phyloP scores from a whole-genome alignment of 1,139 yeast genomes.

The Ashbya aceris region DNA sequence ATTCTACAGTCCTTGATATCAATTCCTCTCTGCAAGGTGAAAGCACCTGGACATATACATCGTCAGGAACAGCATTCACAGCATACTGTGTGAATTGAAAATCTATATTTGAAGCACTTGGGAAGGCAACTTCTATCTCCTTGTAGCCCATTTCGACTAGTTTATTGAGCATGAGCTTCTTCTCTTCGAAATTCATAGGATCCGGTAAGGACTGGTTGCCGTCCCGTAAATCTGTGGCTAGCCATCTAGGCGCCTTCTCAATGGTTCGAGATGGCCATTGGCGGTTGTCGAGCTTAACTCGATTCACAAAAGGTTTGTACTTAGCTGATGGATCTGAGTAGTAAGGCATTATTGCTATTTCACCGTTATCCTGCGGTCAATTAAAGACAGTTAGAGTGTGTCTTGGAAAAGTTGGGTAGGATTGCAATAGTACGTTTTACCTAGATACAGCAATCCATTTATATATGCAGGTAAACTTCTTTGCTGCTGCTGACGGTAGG shows the following conservation, averaged over 20 bases:
- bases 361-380: too few species aligned
- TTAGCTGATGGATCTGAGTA: slow-evolving; percentile 62
- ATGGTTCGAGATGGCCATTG: slow-evolving; percentile 79
- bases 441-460: too few species aligned
- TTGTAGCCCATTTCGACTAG: slow-evolving; percentile 87
- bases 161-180: slow-evolving; percentile 79
- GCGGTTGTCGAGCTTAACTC: slow-evolving; percentile 58
- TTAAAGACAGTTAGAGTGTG: too few species aligned
- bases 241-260: slow-evolving; percentile 87
- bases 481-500: not conserved
- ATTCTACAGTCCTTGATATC: slow-evolving; percentile 80
- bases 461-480: not conserved
- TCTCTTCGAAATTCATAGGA: slow-evolving; percentile 88
- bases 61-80: slow-evolving; percentile 86
- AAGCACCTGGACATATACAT: slow-evolving; percentile 84
- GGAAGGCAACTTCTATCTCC: slow-evolving; percentile 95
- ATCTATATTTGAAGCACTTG: slow-evolving; percentile 92
- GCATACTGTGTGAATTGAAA: slow-evolving; percentile 93
- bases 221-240: slow-evolving; percentile 90
- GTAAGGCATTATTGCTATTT: too few species aligned
- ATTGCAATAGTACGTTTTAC: too few species aligned
- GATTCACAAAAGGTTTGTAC: slow-evolving; percentile 58
- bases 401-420: too few species aligned
- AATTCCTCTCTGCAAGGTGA: slow-evolving; percentile 89
- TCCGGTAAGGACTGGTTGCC: slow-evolving; percentile 97